Conservation (phyloP, 2,329 filamentous ascomycete genomes). For the Pseudophaeomoniella oleicola region DNA sequence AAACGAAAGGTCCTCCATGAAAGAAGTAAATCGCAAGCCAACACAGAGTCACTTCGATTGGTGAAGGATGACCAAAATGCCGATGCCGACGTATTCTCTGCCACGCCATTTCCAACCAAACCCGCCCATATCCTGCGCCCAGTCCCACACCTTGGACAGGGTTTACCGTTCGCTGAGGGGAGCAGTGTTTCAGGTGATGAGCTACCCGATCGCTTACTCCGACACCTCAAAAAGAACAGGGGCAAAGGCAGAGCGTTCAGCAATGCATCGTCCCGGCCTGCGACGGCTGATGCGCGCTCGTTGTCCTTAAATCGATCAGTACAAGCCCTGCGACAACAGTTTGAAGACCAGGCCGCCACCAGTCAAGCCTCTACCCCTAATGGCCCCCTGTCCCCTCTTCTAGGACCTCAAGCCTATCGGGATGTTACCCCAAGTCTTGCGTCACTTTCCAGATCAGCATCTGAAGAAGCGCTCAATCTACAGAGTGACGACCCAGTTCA, state of each 20-base stretch:
- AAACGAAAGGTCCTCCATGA: conserved; percentile 29
- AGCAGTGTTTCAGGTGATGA: conserved; percentile 1
- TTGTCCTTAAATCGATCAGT: conserved; percentile 13
- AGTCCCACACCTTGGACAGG: conserved; percentile 10
- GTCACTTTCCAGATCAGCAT: background rate
- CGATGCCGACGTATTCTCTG: conserved; percentile 23
- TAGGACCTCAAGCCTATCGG: background rate
- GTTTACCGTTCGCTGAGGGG: background rate
- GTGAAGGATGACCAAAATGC: conserved; percentile 15
- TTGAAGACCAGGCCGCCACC: conserved; percentile 10
- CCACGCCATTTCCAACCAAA: conserved; percentile 32
- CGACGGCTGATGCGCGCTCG: conserved; percentile 4
- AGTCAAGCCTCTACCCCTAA: background rate
- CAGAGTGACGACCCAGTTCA: background rate
- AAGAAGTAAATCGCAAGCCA: conserved; percentile 29
- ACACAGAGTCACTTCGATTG: conserved; percentile 24
- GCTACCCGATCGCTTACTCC: background rate
- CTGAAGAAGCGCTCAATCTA: background rate
- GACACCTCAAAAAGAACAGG: conserved; percentile 2
- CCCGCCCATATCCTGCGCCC: conserved; percentile 29
- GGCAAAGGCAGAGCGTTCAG: conserved; percentile 1
- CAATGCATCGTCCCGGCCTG: background rate
- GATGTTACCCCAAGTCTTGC: background rate
- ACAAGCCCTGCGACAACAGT: conserved; percentile 12
- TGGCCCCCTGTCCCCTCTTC: background rate